Base-by-base conservation (phyloP, 1,139 yeast genomes). In the Hyphopichia fennica region DNA sequence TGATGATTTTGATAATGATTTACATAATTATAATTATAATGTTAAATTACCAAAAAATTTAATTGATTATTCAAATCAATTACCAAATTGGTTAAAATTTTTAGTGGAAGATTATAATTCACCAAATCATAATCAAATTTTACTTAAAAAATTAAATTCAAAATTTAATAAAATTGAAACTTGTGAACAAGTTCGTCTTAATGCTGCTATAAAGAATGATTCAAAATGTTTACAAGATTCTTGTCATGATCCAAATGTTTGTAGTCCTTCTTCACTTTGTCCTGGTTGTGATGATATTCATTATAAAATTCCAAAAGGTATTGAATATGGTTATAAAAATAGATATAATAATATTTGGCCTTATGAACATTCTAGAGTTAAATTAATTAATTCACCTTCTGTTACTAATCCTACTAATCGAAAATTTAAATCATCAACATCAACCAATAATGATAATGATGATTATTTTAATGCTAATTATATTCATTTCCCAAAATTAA, bases 281-380 rank as follows among this genome's bases (percentile, higher is more conserved):
- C 73, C 74, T 1, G 60, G 62, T 23, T 74, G 79, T 55, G 75
- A 72, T 45, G 56, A 56, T 2, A 72, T 67, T 37, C 50, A 62
- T 41, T 79, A 78, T 49, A 62, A 72, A 29, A 68, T 83, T 23
- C 83, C 87, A 1, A 79, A 81, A 41, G 78, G 78, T 1, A 63
- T 72, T 34, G 78, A 72, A 44, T 68, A 61, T 47, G 77, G 77
- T 10, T 67, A 59, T 50, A 72, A 72, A 45, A 73, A 73, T 47
- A 51, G 79, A 25, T 73, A 72, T 53, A 70, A 69, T 37, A 74
- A 73, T 47, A 66, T 73, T 17, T 72, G 75, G 67, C 72, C 77
- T 1, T 73, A 69, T 50, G 78, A 73, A 48, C 78, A 73, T 50
- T 67, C 75, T 2, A 50, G 77, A 37, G 77, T 72, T 6, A 66